Evolutionary conservation across 1,284 basidiomycete genomes (phyloP).

Genomic region (Marasmius sp.): DNA sequence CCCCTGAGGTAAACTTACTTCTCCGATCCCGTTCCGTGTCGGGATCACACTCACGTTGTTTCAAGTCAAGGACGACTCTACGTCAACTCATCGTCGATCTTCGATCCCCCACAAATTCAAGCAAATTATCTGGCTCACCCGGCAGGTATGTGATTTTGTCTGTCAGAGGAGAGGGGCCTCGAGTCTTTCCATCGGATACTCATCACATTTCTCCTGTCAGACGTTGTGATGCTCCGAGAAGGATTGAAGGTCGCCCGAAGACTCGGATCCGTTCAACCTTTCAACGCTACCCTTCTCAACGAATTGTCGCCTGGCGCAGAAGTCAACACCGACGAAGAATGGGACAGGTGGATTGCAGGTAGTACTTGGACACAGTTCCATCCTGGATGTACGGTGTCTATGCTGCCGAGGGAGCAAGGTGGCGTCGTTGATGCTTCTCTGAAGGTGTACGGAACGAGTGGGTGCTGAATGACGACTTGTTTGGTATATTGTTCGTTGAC

Average conservation of each 20-base stretch:
- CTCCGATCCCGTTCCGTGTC: background rate
- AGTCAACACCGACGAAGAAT: constrained; percentile 42
- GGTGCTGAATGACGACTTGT: background rate
- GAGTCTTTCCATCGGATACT: background rate
- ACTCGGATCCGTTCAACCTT: constrained; percentile 40
- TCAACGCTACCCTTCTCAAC: constrained; percentile 31
- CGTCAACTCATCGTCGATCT: constrained; percentile 36
- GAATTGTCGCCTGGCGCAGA: constrained; percentile 42
- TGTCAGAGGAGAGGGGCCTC: background rate
- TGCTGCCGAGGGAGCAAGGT: constrained; percentile 39
- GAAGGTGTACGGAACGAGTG: constrained; percentile 35
- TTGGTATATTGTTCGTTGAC: background rate
- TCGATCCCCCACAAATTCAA: constrained; percentile 43
- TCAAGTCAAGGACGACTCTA: constrained; percentile 32
- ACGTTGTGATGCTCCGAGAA: constrained; percentile 56
- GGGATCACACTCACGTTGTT: background rate
- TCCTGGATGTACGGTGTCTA: constrained; percentile 44
- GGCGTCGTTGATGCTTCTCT: constrained; percentile 45
- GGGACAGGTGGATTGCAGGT: constrained; percentile 44
- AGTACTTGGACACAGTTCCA: constrained; percentile 45
- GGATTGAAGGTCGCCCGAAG: constrained; percentile 55
- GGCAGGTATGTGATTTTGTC: constrained; percentile 30
- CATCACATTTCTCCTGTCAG: constrained; percentile 26
- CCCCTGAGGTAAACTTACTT: constrained; percentile 46
- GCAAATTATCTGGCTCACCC: constrained; percentile 50